Evolutionary conservation across 2,329 filamentous ascomycete genomes (phyloP), one percentile per base, ranked within the genome.

Genomic region (Arthrobotrys megalospora): DNA sequence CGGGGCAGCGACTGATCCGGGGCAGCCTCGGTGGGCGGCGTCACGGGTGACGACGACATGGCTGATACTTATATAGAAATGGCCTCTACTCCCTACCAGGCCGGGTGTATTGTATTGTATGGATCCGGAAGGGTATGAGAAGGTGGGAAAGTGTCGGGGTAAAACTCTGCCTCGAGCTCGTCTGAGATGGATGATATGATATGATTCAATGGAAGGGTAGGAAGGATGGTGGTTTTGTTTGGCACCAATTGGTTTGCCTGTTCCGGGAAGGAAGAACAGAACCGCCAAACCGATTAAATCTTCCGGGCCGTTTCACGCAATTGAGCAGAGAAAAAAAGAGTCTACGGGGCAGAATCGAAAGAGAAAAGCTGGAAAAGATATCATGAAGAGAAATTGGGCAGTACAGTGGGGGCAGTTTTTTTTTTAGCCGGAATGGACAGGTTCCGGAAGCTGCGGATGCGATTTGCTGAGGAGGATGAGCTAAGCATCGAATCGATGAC

Each of bases 391-490:
- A 50, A 36, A 36, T 12, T 24, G 28, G 16, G 11, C 24, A 38
- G 34, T 36, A 36, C 6, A 7, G 32, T 16, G 48, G 58, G 52
- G 32, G 21, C 52, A 6, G 38, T 43, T 34, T 34, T 62, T 55
- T 63, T 48, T 76, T 70, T 77, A 71, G 62, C 66, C 73, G 66
- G 73, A 66, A 77, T 66, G 60, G 65, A 71, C 45, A 66, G 50
- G 36, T 77, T 70, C 73, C 73, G 73, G 73, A 77, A 69, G 73
- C 60, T 70, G 66, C 73, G 73, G 73, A 77, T 63, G 69, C 38
- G 50, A 24, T 32, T 53, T 53, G n/a, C 3, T 3, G 14, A 12
- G 19, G 12, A 48, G 28, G 65, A 69, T 76, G 52, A 65, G 50
- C 50, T 65, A 77, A 70, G 58, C 67, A 68, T 50, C 41, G 41